Conservation (phyloP, 257 asterid species). For the Solanum piurae region DNA sequence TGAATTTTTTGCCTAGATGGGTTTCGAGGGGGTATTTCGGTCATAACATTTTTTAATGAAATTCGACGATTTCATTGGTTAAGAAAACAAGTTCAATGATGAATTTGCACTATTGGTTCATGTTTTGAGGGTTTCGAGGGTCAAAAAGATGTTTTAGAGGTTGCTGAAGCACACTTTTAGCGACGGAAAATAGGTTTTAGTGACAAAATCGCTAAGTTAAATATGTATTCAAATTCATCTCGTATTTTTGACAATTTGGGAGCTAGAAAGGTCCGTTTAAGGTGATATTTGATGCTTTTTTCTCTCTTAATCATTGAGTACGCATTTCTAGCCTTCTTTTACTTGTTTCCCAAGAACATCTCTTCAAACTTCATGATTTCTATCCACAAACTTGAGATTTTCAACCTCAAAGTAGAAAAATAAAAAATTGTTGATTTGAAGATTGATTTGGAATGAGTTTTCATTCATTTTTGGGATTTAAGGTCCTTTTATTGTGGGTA, state of each 20-base stretch:
- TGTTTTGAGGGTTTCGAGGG: neutral
- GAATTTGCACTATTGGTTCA: neutral
- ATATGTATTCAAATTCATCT: too few species aligned
- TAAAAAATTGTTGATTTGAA: neutral
- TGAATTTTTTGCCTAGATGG: neutral
- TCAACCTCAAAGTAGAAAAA: neutral
- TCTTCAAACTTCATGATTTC: neutral
- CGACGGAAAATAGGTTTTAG: too few species aligned
- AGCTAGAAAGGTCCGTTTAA: neutral
- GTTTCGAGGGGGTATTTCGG: neutral
- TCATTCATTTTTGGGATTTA: neutral
- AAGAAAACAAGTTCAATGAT: neutral
- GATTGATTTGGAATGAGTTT: neutral
- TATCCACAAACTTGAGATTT: neutral
- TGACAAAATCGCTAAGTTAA: neutral
- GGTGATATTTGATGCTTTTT: neutral
- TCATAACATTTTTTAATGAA: neutral
- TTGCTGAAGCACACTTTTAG: neutral
- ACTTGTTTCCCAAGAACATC: neutral
- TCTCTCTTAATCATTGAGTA: neutral
- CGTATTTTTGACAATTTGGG: neutral
- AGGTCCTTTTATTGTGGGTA: neutral
- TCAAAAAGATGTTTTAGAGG: neutral
- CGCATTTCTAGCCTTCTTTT: neutral
- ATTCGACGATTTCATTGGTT: too few species aligned